Conservation (phyloP, 176 grass and related monocot species). For the Chloris gayana region DNA sequence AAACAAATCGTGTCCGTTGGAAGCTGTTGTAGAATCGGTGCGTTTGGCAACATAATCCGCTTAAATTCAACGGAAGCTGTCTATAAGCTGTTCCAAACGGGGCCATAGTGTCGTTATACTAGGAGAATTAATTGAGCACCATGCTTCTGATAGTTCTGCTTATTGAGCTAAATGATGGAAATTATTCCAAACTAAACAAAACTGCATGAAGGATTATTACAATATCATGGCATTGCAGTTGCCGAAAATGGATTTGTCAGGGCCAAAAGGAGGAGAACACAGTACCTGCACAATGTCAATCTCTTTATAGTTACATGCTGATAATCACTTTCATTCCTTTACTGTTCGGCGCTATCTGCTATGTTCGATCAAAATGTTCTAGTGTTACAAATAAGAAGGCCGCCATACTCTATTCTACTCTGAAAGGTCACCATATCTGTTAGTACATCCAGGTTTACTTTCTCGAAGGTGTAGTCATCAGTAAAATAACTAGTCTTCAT, state of each 20-base stretch:
- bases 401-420: conserved; percentile 50
- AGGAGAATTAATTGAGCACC: too few relatives aligned
- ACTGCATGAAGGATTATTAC: background rate
- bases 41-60: too few relatives aligned
- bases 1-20: too few relatives aligned
- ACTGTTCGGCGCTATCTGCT: background rate
- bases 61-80: too few relatives aligned
- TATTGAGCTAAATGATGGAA: background rate
- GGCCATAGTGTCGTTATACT: too few relatives aligned
- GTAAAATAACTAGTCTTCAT: conserved; percentile 38
- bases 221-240: conserved; percentile 5
- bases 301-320: conserved; percentile 22
- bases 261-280: background rate
- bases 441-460: conserved; percentile 24
- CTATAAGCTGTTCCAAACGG: too few relatives aligned
- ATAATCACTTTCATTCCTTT: conserved; percentile 20
- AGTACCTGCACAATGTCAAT: conserved; percentile 11
- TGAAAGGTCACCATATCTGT: conserved; percentile 38
- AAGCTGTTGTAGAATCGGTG: too few relatives aligned
- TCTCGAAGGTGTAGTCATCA: conserved; percentile 55
- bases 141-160: background rate
- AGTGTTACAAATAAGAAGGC: conserved; percentile 56
- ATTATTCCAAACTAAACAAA: conserved; percentile 17
- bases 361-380: conserved; percentile 53
- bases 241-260: too few relatives aligned